Base-by-base conservation (phyloP, 805 yeast genomes). In the Nakazawaea anatomiae region DNA sequence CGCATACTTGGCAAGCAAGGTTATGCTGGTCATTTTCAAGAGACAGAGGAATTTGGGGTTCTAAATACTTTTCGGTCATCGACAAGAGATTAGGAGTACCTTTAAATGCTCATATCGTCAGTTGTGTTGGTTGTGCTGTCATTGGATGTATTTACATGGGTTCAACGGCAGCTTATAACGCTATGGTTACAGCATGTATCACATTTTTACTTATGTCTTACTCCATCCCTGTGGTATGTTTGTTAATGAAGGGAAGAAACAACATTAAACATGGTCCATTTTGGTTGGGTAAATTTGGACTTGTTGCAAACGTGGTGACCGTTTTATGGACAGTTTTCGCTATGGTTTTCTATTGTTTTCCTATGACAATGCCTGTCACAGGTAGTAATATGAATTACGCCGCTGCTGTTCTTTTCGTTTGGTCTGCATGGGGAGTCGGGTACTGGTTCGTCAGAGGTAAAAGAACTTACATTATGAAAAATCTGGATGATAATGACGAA, bases 1-100 rank as follows among this genome's bases (percentile, higher is more conserved):
- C 81, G 14, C 83, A 80, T 55, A 81, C 88, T 9, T 82, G 87
- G 86, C 84, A 80, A 60, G 80, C 85, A 28, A 72, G 89, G 57
- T 70, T 82, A 46, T 71, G 83, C 54, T 85, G 87, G 86, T 80
- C 87, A 6, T 80, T 83, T 58, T 73, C 87, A 4, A 72, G 87
- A 65, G 88, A 83, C 59, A 74, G 80, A 44, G 87, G 85, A 38
- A 66, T 80, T 52, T 82, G 83, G 39, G 79, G 74, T 38, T 79
- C 85, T 6, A 68, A 65, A 41, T 72, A 71, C 55, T 76, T 82
- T 77, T 61, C 81, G 5, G 58, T 65, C 51, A 74, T 85, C 46
- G 69, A 79, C 56, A 57, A 69, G 18, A 68, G 61, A 42, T 64
- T 77, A 5, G 79, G 76, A 27, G 72, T 79, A n/a, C 89, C 89